Percentiles rank a stretch among this genome's conserved stretches.
Conservation (phyloP, 768 basidiomycete species). For the Trametes villosa region DNA sequence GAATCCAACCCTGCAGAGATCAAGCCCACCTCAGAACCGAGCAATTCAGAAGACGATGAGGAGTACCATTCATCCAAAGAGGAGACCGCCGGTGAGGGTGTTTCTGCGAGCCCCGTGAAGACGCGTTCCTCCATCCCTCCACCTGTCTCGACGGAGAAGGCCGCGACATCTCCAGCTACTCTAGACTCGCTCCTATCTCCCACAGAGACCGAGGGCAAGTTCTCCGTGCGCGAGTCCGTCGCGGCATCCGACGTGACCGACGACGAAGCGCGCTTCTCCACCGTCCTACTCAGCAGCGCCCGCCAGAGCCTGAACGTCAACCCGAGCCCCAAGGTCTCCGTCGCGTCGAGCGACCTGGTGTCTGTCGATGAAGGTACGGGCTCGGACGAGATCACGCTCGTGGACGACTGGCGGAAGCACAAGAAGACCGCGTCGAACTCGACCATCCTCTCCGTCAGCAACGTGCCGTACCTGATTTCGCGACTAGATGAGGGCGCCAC, state of each 20-base stretch:
- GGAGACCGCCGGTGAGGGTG: neutral
- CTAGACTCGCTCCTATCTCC: conserved; percentile 39
- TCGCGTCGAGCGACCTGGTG: conserved; percentile 29
- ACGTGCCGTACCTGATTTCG: conserved; percentile 57
- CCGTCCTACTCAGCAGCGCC: conserved; percentile 48
- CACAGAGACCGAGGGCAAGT: conserved; percentile 27
- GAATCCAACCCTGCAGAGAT: too few relatives aligned
- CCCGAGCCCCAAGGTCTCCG: conserved; percentile 31
- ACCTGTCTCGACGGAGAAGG: neutral
- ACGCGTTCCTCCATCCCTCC: neutral
- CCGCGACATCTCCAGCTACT: conserved; percentile 17
- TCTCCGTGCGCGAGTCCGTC: conserved; percentile 43
- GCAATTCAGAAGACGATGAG: neutral
- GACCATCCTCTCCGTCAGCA: conserved; percentile 56
- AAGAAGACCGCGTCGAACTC: conserved; percentile 66
- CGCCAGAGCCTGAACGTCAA: conserved; percentile 40
- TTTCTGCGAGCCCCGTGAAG: neutral
- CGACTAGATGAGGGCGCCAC: conserved; percentile 51
- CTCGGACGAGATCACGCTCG: conserved; percentile 28
- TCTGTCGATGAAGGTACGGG: conserved; percentile 19
- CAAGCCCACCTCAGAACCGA: too few relatives aligned
- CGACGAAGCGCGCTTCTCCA: conserved; percentile 55
- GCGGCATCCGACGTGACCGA: conserved; percentile 70
- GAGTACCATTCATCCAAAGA: neutral
- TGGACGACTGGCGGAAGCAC: conserved; percentile 40